Conservation (phyloP, 1,139 yeast genomes). For the Hanseniaspora gamundiae region DNA sequence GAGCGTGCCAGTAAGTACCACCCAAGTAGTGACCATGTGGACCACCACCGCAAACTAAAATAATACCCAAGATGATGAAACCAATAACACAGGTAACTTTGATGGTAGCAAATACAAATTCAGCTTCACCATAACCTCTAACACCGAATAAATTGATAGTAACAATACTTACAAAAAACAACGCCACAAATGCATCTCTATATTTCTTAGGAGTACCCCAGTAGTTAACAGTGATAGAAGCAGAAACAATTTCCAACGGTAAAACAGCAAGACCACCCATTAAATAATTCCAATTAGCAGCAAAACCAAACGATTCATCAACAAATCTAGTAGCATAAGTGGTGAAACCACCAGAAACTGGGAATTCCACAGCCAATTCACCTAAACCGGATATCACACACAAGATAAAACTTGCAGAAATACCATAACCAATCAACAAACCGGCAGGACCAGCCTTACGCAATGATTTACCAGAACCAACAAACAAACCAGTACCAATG, state of each 20-base stretch:
- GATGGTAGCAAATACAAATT: slow-evolving; percentile 46
- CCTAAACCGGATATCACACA: slow-evolving; percentile 60
- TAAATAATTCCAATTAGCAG: slow-evolving; percentile 63
- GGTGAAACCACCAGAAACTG: slow-evolving; percentile 62
- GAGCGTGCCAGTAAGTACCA: slow-evolving; percentile 49
- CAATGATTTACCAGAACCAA: slow-evolving; percentile 54
- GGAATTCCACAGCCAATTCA: slow-evolving; percentile 55
- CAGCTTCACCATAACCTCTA: slow-evolving; percentile 51
- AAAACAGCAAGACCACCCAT: slow-evolving; percentile 59
- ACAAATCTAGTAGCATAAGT: slow-evolving; percentile 56
- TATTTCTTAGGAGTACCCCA: slow-evolving; percentile 33
- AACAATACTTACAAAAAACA: slow-evolving; percentile 48
- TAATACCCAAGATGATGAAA: slow-evolving; percentile 57
- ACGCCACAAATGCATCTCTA: slow-evolving; percentile 32
- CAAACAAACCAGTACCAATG: slow-evolving; percentile 52
- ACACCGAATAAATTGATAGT: slow-evolving; percentile 56
- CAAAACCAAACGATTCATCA: slow-evolving; percentile 66
- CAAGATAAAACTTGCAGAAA: slow-evolving; percentile 44
- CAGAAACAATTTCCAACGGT: slow-evolving; percentile 65
- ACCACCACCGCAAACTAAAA: slow-evolving; percentile 61
- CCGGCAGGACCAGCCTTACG: slow-evolving; percentile 55
- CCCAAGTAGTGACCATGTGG: slow-evolving; percentile 48
- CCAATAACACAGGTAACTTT: slow-evolving; percentile 56
- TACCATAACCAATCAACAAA: slow-evolving; percentile 43
- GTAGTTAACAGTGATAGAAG: slow-evolving; percentile 52